A percentile compares a stretch with the other conserved stretches of the same genome.
Evolutionary conservation across 352 stramenopile species (phyloP).

Genomic region (Blastocystis sp.): DNA sequence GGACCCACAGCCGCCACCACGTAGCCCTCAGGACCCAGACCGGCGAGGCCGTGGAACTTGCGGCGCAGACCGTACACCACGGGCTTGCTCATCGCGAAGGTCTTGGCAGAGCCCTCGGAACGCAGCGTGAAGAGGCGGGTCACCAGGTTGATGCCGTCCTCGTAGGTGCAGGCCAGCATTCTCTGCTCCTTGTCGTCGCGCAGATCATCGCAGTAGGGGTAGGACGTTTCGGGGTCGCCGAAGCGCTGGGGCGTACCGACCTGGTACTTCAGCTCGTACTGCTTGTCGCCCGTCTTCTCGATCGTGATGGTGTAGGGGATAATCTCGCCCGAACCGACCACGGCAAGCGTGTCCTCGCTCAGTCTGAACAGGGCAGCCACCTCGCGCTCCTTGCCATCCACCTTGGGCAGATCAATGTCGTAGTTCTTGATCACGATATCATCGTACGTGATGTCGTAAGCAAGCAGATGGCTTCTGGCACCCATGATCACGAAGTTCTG

Average conservation of each 20-base stretch:
- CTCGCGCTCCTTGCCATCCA: not conserved
- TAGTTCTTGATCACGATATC: conserved; percentile 34
- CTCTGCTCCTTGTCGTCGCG: not conserved
- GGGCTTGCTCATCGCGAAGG: not conserved
- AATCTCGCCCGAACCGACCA: conserved; percentile 6
- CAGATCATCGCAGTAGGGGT: conserved; percentile 26
- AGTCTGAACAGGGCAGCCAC: conserved; percentile 40
- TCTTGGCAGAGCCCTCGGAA: not conserved
- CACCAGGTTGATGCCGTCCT: not conserved
- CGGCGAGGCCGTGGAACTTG: conserved; percentile 54
- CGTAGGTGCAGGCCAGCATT: conserved; percentile 26
- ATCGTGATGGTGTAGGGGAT: not conserved
- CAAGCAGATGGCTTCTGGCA: not conserved
- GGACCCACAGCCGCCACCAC: conserved; percentile 26
- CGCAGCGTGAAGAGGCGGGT: not conserved
- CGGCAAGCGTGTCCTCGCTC: not conserved
- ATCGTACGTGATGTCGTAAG: conserved; percentile 36
- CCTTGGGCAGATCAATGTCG: not conserved
- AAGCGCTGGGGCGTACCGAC: not conserved
- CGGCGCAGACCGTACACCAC: not conserved
- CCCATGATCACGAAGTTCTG: conserved; percentile 11
- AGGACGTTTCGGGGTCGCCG: not conserved
- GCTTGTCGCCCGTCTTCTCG: not conserved
- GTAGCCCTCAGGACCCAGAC: conserved; percentile 38
- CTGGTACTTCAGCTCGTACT: not conserved